Evolutionary conservation across 2,329 filamentous ascomycete species (phyloP).

Genomic region (Sclerotinia trifoliorum): DNA sequence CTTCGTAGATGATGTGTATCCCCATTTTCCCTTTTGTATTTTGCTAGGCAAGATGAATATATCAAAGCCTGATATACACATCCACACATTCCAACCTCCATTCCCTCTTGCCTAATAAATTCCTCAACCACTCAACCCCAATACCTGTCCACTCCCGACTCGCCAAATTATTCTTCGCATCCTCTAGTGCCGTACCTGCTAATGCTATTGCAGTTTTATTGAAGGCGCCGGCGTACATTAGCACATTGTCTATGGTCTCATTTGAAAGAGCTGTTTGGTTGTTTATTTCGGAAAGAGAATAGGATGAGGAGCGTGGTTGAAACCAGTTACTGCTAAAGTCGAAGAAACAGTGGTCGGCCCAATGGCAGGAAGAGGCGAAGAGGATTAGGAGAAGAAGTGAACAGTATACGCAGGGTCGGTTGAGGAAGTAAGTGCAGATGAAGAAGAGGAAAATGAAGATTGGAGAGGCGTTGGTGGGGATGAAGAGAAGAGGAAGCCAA

Average conservation of each 20-base stretch:
- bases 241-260: conserved; percentile 40
- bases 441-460: conserved; percentile 87
- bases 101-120: conserved; percentile 75
- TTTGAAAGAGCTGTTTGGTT: conserved; percentile 35
- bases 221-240: conserved; percentile 45
- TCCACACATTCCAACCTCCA: conserved; percentile 92
- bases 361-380: conserved; percentile 87
- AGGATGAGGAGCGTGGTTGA: conserved; percentile 58
- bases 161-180: conserved; percentile 50
- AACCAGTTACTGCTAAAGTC: conserved; percentile 93
- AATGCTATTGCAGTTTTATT: conserved; percentile 70
- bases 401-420: conserved; percentile 97
- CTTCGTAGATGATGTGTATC: background rate
- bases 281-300: conserved; percentile 30
- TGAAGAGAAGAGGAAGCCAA: conserved; percentile 85
- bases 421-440: conserved; percentile 91
- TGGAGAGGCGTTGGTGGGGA: conserved; percentile 80
- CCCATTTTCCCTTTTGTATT: background rate
- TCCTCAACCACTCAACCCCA: conserved; percentile 83
- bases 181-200: conserved; percentile 64
- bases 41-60: background rate
- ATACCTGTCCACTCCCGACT: conserved; percentile 70
- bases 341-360: conserved; percentile 88
- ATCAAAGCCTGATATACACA: conserved; percentile 72
- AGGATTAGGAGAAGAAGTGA: conserved; percentile 93